phyloP scores from a whole-genome alignment of 2,329 filamentous ascomycete species.

The Tolypocladium guangdongense region DNA sequence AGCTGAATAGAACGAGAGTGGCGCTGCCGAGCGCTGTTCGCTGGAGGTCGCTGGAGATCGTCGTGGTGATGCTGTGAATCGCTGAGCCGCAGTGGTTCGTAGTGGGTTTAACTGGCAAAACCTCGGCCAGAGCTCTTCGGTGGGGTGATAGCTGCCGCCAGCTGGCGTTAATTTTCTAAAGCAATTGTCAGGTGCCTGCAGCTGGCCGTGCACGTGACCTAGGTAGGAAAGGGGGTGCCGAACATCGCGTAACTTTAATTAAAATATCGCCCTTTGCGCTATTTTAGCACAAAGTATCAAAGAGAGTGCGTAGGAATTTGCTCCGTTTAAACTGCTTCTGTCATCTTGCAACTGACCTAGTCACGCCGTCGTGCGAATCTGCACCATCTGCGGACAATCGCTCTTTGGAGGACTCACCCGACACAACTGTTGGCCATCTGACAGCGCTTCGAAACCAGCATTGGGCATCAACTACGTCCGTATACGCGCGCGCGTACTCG shows the following conservation, averaged over 20 bases:
- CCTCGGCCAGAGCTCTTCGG: constrained; percentile 1
- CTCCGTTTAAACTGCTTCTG: too few relatives aligned
- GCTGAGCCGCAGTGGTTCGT: constrained; percentile 6
- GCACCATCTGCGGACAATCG: background rate
- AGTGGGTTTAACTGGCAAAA: constrained; percentile 5
- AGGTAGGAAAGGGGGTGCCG: too few relatives aligned
- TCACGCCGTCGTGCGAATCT: too few relatives aligned
- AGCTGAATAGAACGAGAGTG: background rate
- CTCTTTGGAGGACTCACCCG: background rate
- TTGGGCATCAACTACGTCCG: background rate
- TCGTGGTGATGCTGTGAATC: background rate
- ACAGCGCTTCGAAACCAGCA: background rate
- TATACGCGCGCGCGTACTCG: background rate
- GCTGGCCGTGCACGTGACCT: too few relatives aligned
- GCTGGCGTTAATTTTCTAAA: too few relatives aligned
- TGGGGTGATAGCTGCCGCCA: background rate
- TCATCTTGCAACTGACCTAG: too few relatives aligned
- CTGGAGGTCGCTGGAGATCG: constrained; percentile 2
- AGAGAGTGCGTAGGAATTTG: too few relatives aligned
- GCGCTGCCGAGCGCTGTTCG: constrained; percentile 2
- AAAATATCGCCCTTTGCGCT: too few relatives aligned
- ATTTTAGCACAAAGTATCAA: too few relatives aligned
- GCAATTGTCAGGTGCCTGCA: too few relatives aligned
- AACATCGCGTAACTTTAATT: too few relatives aligned
- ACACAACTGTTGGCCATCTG: background rate